Evolutionary conservation across 2,329 filamentous ascomycete genomes (phyloP), one percentile per base, ranked within the genome.

Genomic region (Aureobasidium pullulans): DNA sequence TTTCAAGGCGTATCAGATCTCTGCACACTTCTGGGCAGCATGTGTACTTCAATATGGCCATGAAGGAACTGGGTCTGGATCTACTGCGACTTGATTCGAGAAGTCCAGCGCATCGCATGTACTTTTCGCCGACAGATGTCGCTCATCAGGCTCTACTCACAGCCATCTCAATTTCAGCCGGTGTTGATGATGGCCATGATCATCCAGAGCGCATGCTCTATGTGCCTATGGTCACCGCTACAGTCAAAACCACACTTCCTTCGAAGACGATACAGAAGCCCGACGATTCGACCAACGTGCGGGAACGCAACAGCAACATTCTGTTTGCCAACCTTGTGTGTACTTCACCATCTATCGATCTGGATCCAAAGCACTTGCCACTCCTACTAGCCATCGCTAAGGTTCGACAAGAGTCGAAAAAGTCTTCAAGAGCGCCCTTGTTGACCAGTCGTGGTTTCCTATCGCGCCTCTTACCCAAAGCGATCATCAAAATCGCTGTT

Each of bases 201-300:
- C 88, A 89, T 66, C 87, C 90, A 0, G 90, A 96, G 70, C 86
- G 93, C 57, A 81, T 99, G 60, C 76, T 96, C 23, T 99, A 99
- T 71, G 84, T 99, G 44, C 94, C 94, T 0, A 97, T 99, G 94
- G 89, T 93, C 19, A 99, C 94, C 1, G 96, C 92, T 2, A 99
- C 87, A 0, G 84, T 97, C 61, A 90, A 93, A 71, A 97, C 94
- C 0, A 99, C 95, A 0, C 76, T 97, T 7, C 93, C 93, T 6
- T 95, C 94, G 11, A 96, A 97, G 73, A 96, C 92, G 0, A 86
- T 99, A 10, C 88, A 93, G 69, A 82, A 92, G 57, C 83, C 86
- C 1, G 82, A 86, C 60, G 82, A 87, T 36, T 15, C 32, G 16
- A 76, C 77, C 60, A 87, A 87, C 65, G 86, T 84, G 39, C 79